Base-by-base conservation (phyloP, 495 filamentous ascomycete genomes). In the Penicillium steckii region DNA sequence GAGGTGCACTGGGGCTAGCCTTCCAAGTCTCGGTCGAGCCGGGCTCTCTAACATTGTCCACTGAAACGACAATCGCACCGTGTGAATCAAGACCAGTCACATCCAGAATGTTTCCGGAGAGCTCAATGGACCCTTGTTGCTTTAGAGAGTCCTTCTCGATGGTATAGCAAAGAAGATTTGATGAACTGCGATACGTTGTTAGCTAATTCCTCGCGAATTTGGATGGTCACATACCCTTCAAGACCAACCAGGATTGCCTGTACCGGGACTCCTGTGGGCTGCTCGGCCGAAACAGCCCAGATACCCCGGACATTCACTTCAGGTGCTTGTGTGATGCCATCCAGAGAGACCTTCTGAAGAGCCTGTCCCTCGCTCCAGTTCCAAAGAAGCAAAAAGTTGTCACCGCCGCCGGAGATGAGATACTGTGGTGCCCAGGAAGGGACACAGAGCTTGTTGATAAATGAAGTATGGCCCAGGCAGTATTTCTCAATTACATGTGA, bases 391-490 rank as follows among this genome's bases (percentile, higher is more conserved):
- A 98, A 47, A 50, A 84, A 76, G 48, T 85, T 77, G 59, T 96
- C 91, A 2, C 92, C 93, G 26, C 91, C 95, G 25, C 89, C 94
- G 4, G 91, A 95, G 25, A 98, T 68, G 22, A 98, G 78, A 3
- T 86, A 46, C 8, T 79, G 72, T 5, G 80, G 76, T 24, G 75
- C 68, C 52, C 66, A 72, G 3, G 69, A 55, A 2, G 85, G 81
- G 27, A 89, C 68, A 59, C 85, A 90, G 15, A 98, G 69, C 45
- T 79, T 84, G 70, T 76, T 88, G 44, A 98, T 74, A 63, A 97
- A 96, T 24, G 89, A 78, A 41, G 76, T 81, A 61, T 98, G 94
- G 1, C 91, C 93, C 13, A 96, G 75, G 59, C 92, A 96, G 65
- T 86, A 96, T 2, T 76, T 76, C 64, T 97, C 94, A 65, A 96